These are phyloP conservation scores for Ceratocystis cubensis DNA, from an alignment of 2,329 filamentous ascomycete genomes.

Conservation along the genomic window DNA sequence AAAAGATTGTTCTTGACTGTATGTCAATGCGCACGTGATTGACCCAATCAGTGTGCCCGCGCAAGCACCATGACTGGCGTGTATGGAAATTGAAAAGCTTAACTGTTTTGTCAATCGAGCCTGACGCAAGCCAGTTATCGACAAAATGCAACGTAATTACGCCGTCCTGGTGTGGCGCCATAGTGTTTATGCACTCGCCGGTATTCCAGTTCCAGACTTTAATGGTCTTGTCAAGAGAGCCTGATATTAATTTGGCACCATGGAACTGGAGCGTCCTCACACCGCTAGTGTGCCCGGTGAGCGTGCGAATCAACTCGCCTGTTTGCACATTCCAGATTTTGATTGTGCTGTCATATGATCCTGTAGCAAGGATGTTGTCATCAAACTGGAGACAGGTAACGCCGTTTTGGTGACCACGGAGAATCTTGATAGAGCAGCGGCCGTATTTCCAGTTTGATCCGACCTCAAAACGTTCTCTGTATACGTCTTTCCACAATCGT, in stretches of 20 bases:
- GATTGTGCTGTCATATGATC: slow-evolving; percentile 87
- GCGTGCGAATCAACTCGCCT: slow-evolving; percentile 71
- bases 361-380: slow-evolving; percentile 81
- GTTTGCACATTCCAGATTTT: slow-evolving; percentile 95
- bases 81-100: slow-evolving; percentile 88
- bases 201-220: slow-evolving; percentile 97
- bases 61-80: slow-evolving; percentile 65
- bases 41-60: slow-evolving; percentile 87
- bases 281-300: slow-evolving; percentile 68
- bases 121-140: slow-evolving; percentile 70
- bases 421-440: slow-evolving; percentile 68
- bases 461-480: slow-evolving; percentile 88
- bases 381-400: slow-evolving; percentile 48
- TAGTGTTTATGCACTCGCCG: slow-evolving; percentile 70
- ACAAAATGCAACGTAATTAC: slow-evolving; percentile 85
- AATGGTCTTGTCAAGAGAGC: slow-evolving; percentile 74
- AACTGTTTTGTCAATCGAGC: slow-evolving; percentile 78
- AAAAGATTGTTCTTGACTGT: slow-evolving; percentile 72
- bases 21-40: slow-evolving; percentile 87
- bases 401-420: slow-evolving; percentile 78
- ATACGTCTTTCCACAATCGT: slow-evolving; percentile 80
- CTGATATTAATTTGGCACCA: slow-evolving; percentile 79
- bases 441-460: slow-evolving; percentile 97
- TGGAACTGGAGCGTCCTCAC: slow-evolving; percentile 89
- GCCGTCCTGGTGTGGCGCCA: slow-evolving; percentile 65